Evolutionary conservation across 176 grass and related monocot genomes (phyloP).

Genomic region (Paspalum notatum): DNA sequence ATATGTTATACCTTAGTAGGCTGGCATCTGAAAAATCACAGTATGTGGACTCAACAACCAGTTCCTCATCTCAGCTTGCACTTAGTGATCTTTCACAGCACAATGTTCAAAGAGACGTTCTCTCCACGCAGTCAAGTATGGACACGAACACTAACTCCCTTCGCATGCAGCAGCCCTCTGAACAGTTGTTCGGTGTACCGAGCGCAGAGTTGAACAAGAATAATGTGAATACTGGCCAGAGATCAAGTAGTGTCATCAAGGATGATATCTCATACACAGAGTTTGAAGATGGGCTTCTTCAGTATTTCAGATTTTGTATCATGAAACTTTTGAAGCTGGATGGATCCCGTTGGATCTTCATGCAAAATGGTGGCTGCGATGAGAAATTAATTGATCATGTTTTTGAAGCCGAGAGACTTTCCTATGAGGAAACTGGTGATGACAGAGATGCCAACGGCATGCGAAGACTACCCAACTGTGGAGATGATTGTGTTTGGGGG

Average conservation of each 20-base stretch:
- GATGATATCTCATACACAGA: constrained; percentile 34
- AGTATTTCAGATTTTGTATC: constrained; percentile 55
- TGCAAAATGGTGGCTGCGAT: constrained; percentile 60
- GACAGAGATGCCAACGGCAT: constrained; percentile 11
- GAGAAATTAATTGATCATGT: constrained; percentile 61
- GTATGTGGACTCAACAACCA: constrained; percentile 38
- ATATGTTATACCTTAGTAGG: constrained; percentile 34
- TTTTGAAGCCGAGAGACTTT: constrained; percentile 42
- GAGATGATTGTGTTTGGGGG: no score
- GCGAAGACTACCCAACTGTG: constrained; percentile 5
- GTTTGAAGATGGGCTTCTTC: constrained; percentile 51
- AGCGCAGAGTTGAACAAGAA: constrained; percentile 5
- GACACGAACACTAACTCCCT: constrained; percentile 25
- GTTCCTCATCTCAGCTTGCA: constrained; percentile 26
- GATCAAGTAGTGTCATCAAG: constrained; percentile 19
- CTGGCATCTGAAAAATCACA: constrained; percentile 51
- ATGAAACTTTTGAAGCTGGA: constrained; percentile 66
- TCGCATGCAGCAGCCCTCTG: no score
- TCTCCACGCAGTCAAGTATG: constrained; percentile 43
- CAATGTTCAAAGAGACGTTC: no score
- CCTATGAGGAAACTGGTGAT: constrained; percentile 21
- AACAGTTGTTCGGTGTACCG: constrained; percentile 49
- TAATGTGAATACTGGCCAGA: neutral
- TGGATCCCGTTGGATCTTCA: constrained; percentile 63
- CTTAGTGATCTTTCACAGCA: no score